phyloP scores from a whole-genome alignment of 345 rosid species.

The Eucalyptus viminalis region DNA sequence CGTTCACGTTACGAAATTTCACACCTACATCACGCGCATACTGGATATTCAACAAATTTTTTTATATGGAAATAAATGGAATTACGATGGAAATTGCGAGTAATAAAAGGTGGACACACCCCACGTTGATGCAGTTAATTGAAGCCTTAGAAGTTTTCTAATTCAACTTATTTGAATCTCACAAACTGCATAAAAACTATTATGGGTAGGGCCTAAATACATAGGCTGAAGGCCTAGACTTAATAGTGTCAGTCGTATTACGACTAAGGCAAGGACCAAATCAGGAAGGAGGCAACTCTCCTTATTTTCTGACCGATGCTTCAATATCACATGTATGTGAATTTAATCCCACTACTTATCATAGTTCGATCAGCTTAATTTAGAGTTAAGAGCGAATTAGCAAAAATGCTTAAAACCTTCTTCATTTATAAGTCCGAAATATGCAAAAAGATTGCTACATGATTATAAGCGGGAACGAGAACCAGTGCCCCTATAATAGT shows the following conservation, averaged over 20 bases:
- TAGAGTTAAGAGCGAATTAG: neutral
- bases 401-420: neutral
- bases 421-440: neutral
- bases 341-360: neutral
- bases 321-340: neutral
- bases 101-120: neutral
- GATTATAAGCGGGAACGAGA: neutral
- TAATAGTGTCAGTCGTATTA: neutral
- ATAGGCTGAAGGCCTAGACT: neutral
- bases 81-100: neutral
- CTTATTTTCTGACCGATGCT: neutral
- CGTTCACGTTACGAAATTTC: neutral
- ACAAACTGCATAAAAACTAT: neutral
- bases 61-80: neutral
- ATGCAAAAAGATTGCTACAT: neutral
- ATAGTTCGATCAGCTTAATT: neutral
- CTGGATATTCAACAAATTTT: neutral
- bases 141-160: neutral
- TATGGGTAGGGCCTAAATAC: too few relatives aligned
- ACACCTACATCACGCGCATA: neutral
- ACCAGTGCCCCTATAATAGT: neutral
- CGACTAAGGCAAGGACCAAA: neutral
- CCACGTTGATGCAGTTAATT: neutral
- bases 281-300: neutral
- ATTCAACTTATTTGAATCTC: too few relatives aligned